Base-by-base conservation (phyloP, 768 basidiomycete genomes). In the Neoboletus magnificus region DNA sequence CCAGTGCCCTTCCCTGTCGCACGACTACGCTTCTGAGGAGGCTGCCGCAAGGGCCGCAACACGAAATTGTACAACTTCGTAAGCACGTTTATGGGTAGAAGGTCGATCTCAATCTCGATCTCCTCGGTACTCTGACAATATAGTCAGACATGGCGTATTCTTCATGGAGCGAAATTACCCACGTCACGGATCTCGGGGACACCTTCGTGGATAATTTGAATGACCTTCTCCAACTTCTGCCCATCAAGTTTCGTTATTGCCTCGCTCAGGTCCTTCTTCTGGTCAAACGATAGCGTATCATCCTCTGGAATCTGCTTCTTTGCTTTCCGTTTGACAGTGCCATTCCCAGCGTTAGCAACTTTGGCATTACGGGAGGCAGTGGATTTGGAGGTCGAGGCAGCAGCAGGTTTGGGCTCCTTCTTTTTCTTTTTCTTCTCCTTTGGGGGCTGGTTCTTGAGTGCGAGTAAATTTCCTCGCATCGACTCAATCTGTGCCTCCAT, bases 261-360 rank as follows among this genome's bases (percentile, higher is more conserved):
- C 73, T 98, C 94, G 66, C 94, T 96, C 53, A 99, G 77, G 68
- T 98, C 93, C 74, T 97, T 94, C 87, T 99, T 99, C 78, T 98
- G 96, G 61, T 93, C 92, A 70, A 96, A 91, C 49, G 91, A 89
- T 36, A 98, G 79, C 2, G 87, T 85, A 54, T 93, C 91, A 63
- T 91, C 88, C 61, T 92, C 89, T 11, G 81, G 73, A 42, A 84
- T 70, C 37, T 78, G 77, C 69, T 88, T 89, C 78, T 89, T 90
- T 33, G 73, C 62, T 65, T 80, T 83, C 61, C 76, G 75, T 73
- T 85, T 86, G 75, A 84, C 85, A 5, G 64, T 29, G 39, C 73
- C 70, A 33, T 62, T 77, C 32, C 63, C 66, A 18, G 77, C 64
- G 15, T 76, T 69, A 8, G 75, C 63, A 18, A 55, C 57, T 63